Base-by-base conservation (phyloP, 305 asterid species). In the Fraxinus dipetala region DNA sequence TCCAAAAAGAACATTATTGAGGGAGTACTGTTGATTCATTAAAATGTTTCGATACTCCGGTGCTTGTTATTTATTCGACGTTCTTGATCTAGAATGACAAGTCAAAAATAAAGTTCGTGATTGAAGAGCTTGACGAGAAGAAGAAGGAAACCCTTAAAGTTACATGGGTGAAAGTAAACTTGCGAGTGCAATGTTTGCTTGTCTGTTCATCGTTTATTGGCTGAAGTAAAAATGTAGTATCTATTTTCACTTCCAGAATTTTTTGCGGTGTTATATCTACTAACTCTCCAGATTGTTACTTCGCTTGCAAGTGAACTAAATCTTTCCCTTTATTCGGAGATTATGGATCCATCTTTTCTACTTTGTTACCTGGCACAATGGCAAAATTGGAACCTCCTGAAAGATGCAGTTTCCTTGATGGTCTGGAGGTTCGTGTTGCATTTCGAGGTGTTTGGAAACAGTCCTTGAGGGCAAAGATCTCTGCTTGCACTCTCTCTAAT, bases 91-190 rank as follows among this genome's bases (percentile, higher is more conserved):
- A 93, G 99, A 94, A 96, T 82, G 98, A 96, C 91, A 96, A 94
- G 87, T 90, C 97, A 32, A 32, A 96, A 86, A 96, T 96, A 85
- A 92, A 92, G 87, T 88, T 88, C 97, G 96, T 94, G 70, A 96
- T 96, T 67, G 94, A 96, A 89, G 98, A 94, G 90, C 98, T 96
- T 80, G 99, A 96, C 76, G 98, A 96, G 96, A 93, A 96, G 91
- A 96, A 96, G 90, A 96, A 93, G 85, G 98, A 93, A 85, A 94
- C 98, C 4, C 95, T 96, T 34, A 87, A 92, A 88, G 98, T 93
- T 96, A 32, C 35, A 32, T 5, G 35, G 36, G 36, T 34, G 36
- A 34, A 34, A 34, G 36, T 34, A 34, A 34, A 34, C 36, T 34
- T 34, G 6, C 5, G 36, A 34, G 5, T 34, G 36, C 36, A 34